phyloP scores from a whole-genome alignment of 1,284 basidiomycete species.

The Rhodotorula mucilaginosa region DNA sequence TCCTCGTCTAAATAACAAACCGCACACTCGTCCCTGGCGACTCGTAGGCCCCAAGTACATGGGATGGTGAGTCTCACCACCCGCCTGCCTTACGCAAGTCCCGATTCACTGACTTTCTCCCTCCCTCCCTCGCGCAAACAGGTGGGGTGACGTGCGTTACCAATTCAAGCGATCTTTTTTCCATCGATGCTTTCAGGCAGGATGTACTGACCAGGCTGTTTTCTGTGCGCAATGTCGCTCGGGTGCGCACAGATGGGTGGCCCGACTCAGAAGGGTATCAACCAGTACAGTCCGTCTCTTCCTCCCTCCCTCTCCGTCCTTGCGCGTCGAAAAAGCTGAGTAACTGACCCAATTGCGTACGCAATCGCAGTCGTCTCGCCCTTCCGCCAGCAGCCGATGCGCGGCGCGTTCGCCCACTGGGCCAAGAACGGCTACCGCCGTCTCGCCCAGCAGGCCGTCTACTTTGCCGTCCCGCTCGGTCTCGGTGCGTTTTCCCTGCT shows the following conservation, averaged over 20 bases:
- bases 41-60: conserved; percentile 55
- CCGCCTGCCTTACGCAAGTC: too few species aligned
- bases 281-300: conserved; percentile 68
- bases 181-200: too few species aligned
- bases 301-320: neutral
- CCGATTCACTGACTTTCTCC: neutral
- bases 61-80: conserved; percentile 76
- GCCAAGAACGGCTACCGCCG: conserved; percentile 84
- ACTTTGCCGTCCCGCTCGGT: conserved; percentile 74
- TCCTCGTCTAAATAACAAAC: neutral
- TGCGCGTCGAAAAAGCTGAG: too few species aligned
- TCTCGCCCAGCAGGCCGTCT: conserved; percentile 69
- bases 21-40: too few species aligned
- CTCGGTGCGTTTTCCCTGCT: conserved; percentile 62
- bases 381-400: conserved; percentile 69
- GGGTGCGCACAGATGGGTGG: conserved; percentile 47
- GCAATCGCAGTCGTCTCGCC: conserved; percentile 68
- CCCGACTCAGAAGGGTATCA: conserved; percentile 73
- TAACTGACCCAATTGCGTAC: neutral
- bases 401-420: conserved; percentile 69
- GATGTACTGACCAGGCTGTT: neutral
- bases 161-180: neutral
- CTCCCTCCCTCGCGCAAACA: neutral
- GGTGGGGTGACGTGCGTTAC: conserved; percentile 50
- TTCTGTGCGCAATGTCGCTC: conserved; percentile 45